Base-by-base conservation (phyloP, 2,329 filamentous ascomycete genomes). In the Elsinoe batatas region DNA sequence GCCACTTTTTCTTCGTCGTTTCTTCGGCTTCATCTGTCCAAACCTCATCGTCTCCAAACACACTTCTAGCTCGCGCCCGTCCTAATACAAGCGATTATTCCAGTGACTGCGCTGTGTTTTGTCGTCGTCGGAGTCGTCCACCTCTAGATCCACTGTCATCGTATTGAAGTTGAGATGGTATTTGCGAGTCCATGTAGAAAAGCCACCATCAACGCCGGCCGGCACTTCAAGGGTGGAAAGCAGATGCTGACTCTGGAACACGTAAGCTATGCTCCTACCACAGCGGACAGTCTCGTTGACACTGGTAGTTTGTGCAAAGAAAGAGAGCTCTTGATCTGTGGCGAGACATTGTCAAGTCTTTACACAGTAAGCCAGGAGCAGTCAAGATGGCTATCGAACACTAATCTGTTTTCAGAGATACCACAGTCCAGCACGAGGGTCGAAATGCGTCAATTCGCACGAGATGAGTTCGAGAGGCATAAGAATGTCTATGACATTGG, bases 361-460 rank as follows among this genome's bases (percentile, higher is more conserved):
- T 68, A 33, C 62, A 66, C 56, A 67, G 65, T 67, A 64, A 8
- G 64, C 56, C 40, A 40, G 22, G 17, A 30, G 2, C 11, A 6
- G 10, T 18, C 33, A 17, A 37, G 11, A 13, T 18, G 15, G 12
- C 40, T 12, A 13, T 5, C 5, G 12, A 8, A 10, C 3, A 33
- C 47, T 51, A 10, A 51, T 50, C 7, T 37, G 40, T 57, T 2
- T 32, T n/a, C 49, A 71, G 69, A 65, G 50, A 66, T 71, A 10
- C 69, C 68, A 1, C 61, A 64, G 4, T 66, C 67, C 3, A 60
- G 65, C 2, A 71, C 69, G 4, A 63, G 68, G 30, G 58, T 62
- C 38, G 76, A 78, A 54, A 73, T 78, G 69, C 67, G 68, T 33
- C 64, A 68, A n/a, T 78, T 74, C 60, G 76, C 75, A 5, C 65